Percentiles rank a stretch among this genome's conserved stretches.
phyloP scores from a whole-genome alignment of 805 yeast genomes.

The Danielia oregonensis region DNA sequence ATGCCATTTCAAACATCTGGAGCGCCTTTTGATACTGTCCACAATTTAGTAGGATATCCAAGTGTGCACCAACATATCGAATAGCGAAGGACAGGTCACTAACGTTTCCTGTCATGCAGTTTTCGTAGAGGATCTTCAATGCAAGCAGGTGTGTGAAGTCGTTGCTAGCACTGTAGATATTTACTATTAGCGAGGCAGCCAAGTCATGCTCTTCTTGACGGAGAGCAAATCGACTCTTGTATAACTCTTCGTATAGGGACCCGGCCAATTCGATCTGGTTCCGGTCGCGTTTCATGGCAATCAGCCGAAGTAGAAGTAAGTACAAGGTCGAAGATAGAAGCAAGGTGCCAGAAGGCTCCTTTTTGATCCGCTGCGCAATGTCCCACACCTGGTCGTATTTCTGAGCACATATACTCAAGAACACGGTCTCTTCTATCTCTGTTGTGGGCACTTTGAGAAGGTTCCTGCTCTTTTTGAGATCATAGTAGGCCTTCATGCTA shows the following conservation, averaged over 20 bases:
- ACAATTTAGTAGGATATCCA: slow-evolving; percentile 21
- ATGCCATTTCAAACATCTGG: slow-evolving; percentile 12
- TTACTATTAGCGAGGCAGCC: slow-evolving; percentile 7
- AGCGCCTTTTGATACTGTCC: slow-evolving; percentile 23
- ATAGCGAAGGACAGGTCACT: slow-evolving; percentile 8
- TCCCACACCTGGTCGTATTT: slow-evolving; percentile 5
- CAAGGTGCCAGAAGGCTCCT: slow-evolving; percentile 5
- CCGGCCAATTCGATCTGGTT: slow-evolving; percentile 5
- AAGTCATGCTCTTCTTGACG: slow-evolving; percentile 2
- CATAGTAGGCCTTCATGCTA: background rate
- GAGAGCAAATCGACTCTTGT: background rate
- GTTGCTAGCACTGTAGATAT: slow-evolving; percentile 10
- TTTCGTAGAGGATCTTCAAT: slow-evolving; percentile 22
- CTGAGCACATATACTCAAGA: slow-evolving; percentile 7
- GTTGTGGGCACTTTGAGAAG: background rate
- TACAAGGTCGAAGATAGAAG: slow-evolving; percentile 5
- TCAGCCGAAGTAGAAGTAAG: slow-evolving; percentile 11
- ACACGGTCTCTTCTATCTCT: slow-evolving; percentile 2
- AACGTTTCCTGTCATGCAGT: slow-evolving; percentile 8
- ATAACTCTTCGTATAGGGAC: slow-evolving; percentile 8
- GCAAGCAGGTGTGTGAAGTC: slow-evolving; percentile 19
- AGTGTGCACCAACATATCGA: slow-evolving; percentile 20
- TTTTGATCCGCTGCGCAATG: slow-evolving; percentile 7
- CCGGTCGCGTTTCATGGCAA: slow-evolving; percentile 4
- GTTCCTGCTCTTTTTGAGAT: background rate